These are phyloP conservation scores for Tricholoma sp. DNA, from an alignment of 768 basidiomycete genomes.

Conservation along the genomic window DNA sequence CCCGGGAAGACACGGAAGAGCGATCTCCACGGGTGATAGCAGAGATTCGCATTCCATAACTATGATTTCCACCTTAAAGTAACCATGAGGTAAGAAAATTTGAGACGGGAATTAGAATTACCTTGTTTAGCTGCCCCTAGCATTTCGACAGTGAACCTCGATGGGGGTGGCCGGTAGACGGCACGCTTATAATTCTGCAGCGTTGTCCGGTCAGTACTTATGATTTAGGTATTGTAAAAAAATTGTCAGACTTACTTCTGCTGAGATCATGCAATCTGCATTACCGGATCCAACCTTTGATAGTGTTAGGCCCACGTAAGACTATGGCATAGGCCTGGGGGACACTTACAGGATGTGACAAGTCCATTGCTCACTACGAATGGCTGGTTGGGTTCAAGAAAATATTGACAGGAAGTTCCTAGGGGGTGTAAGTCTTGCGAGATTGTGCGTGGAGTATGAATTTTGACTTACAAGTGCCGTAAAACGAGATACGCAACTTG, in stretches of 20 bases:
- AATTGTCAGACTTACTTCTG: not conserved
- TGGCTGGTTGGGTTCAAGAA: not conserved
- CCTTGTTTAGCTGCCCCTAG: conserved; percentile 56
- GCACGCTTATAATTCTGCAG: conserved; percentile 56
- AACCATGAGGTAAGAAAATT: conserved; percentile 1
- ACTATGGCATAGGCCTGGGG: not conserved
- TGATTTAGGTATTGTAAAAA: not conserved
- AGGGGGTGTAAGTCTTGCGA: not conserved
- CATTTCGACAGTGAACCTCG: conserved; percentile 53
- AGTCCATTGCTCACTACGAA: not conserved
- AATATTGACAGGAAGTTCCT: not conserved
- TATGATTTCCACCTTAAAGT: conserved; percentile 42
- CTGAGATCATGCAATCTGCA: not conserved
- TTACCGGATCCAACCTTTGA: not conserved
- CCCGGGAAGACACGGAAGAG: conserved; percentile 33
- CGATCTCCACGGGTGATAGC: conserved; percentile 35
- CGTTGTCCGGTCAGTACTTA: not conserved
- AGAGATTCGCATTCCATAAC: conserved; percentile 59
- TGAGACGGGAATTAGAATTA: conserved; percentile 15
- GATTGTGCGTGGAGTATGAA: too few relatives aligned
- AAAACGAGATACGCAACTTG: not conserved
- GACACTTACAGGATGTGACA: not conserved
- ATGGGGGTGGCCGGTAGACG: conserved; percentile 54
- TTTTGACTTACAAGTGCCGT: too few relatives aligned
- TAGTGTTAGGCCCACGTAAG: not conserved